phyloP scores from a whole-genome alignment of 495 filamentous ascomycete genomes.

The Hypoxylon fragiforme region DNA sequence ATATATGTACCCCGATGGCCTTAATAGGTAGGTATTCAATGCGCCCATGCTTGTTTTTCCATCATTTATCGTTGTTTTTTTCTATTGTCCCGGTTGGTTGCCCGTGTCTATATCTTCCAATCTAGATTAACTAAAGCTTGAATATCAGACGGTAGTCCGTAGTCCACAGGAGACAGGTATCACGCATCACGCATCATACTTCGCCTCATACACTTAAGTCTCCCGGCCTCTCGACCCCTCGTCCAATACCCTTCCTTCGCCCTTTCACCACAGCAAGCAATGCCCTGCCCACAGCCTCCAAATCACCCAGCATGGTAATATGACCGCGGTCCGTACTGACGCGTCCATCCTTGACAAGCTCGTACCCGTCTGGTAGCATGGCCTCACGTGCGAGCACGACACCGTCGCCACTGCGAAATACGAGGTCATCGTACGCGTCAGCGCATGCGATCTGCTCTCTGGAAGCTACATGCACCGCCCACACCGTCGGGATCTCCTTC shows the following conservation, averaged over 20 bases:
- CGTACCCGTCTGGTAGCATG: conserved; percentile 84
- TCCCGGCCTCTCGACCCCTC: conserved; percentile 24
- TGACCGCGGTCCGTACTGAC: conserved; percentile 84
- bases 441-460: conserved; percentile 65
- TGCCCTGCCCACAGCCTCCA: conserved; percentile 78
- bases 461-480: conserved; percentile 70
- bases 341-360: conserved; percentile 66
- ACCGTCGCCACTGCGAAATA: conserved; percentile 86
- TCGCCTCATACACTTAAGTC: neutral
- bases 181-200: neutral
- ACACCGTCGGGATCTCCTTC: conserved; percentile 83
- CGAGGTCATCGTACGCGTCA: conserved; percentile 85
- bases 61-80: conserved; percentile 2
- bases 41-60: conserved; percentile 9
- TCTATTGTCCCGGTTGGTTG: too few relatives aligned
- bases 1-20: neutral
- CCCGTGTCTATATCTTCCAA: conserved; percentile 15
- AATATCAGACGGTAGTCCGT: too few relatives aligned
- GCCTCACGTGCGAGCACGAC: conserved; percentile 84
- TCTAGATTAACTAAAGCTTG: conserved; percentile 1
- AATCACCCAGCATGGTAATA: conserved; percentile 81
- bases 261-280: conserved; percentile 67
- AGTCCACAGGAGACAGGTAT: too few relatives aligned
- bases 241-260: conserved; percentile 70
- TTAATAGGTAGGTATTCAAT: neutral